Evolutionary conservation across 2,329 filamentous ascomycete genomes (phyloP), one percentile per base, ranked within the genome.

Genomic region (Beauveria pseudobassiana): DNA sequence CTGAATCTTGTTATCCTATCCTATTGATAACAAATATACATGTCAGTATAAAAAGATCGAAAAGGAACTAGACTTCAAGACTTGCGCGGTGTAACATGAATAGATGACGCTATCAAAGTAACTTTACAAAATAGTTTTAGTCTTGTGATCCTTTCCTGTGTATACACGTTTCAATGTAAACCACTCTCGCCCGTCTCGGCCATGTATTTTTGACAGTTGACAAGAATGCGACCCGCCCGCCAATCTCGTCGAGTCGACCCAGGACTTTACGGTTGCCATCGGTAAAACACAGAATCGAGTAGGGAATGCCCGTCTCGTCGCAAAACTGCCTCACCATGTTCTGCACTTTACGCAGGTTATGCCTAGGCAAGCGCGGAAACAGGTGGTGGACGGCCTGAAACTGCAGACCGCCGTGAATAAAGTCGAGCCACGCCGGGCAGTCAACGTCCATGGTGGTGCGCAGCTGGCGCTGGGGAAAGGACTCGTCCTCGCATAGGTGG

Each of bases 361-460:
- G 87, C 26, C 87, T 75, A 1, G 87, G 87, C 59, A 89, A 78
- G 5, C 87, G 79, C 3, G 87, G 87, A 68, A 86, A 90, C 12
- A 90, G 72, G 66, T 90, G 87, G 71, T 90, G 87, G 2, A 89
- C 81, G 7, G 83, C 86, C 72, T 90, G 87, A 74, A 90, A 90
- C 73, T 90, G 87, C 30, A 90, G 76, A 1, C 87, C 87, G 54
- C 87, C 87, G 70, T 90, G 87, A 69, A 89, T 79, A 67, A 86
- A 90, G 70, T 90, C 87, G 28, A 90, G 75, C 87, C 87, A 90
- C 26, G 79, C 75, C 0, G 87, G 87, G 72, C 87, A 90, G 67
- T 88, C 86, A 53, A 90, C 83, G 67, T 90, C 87, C 86, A 90
- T 88, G 28, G 87, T 89, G 3, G 87, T 90, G 50, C 87, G 80